Evolutionary conservation across 768 basidiomycete genomes (phyloP), one percentile per base, ranked within the genome.

Genomic region (Tubosaeta sp.): DNA sequence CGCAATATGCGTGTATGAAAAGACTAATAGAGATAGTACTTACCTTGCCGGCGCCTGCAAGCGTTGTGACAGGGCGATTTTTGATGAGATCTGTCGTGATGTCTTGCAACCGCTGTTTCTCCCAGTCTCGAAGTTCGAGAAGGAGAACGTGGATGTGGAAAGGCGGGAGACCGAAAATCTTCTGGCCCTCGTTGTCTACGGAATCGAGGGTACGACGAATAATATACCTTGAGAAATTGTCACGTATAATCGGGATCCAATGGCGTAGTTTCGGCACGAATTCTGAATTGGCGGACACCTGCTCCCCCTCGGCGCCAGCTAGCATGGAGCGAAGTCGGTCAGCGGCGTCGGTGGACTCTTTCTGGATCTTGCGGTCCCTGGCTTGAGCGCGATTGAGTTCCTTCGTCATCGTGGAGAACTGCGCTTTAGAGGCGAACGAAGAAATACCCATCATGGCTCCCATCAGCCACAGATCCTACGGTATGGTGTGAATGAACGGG

Each of bases 401-500:
- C 29, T 29, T 29, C 29, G 1, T 45, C 17, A 50, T 46, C 1
- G 22, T 2, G 6, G 41, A 5, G 11, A 19, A 50, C 5, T 6
- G 6, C 0, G 1, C 2, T 9, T 46, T 41, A 22, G 39, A 1
- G 1, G 8, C 12, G n/a, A 55, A 41, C 1, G 2, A 0, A 0
- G 8, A 1, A 0, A 51, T 52, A 0, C 35, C 51, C 41, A 55
- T 26, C 10, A 48, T 14, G 4, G 37, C 13, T 1, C 55, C 55
- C 11, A 56, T 48, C 1, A 56, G 29, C 55, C 55, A 56, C 4
- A 56, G 17, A 32, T 55, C 46, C 51, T 55, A 16, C 3, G 16
- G 17, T 5, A 38, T n/a, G 17, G 33, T 34, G 33, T 34, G 33
- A 34, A 34, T 34, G 33, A 34, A 34, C 33, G 11, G 33, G 33